Evolutionary conservation across 169 alveolate species (phyloP).

Genomic region (Plasmodium chabaudi): DNA sequence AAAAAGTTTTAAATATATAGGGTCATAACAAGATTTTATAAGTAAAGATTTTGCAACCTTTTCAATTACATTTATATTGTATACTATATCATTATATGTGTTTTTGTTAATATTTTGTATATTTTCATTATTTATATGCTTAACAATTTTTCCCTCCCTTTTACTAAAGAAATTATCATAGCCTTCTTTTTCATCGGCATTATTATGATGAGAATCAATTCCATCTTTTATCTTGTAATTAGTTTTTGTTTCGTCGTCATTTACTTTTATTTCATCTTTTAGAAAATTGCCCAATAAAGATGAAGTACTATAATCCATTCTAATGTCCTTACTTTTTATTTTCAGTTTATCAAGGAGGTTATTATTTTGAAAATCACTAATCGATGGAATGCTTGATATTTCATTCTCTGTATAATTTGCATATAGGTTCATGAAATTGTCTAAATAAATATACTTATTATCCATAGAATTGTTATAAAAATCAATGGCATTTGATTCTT

Average conservation of each 20-base stretch:
- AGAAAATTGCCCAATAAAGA: background rate
- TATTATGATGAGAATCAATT: background rate
- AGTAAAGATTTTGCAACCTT: conserved; percentile 32
- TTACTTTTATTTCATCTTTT: background rate
- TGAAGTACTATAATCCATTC: background rate
- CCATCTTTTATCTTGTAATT: background rate
- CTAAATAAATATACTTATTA: conserved; percentile 32
- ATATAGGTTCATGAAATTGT: conserved; percentile 52
- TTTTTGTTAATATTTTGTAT: conserved; percentile 34
- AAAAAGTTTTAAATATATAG: conserved; percentile 51
- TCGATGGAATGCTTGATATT: conserved; percentile 26
- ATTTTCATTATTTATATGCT: background rate
- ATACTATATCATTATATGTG: conserved; percentile 51
- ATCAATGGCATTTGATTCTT: too few species aligned
- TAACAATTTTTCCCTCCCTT: conserved; percentile 10
- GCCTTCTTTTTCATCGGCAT: background rate
- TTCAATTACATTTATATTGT: conserved; percentile 29
- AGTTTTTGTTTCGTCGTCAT: background rate
- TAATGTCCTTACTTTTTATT: conserved; percentile 4
- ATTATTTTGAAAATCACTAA: conserved; percentile 31
- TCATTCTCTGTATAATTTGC: conserved; percentile 27
- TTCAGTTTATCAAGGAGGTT: conserved; percentile 28
- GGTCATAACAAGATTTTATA: conserved; percentile 32
- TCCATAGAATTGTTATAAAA: background rate
- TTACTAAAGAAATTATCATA: background rate